These are phyloP conservation scores for Penicillium longicatenatum DNA, from an alignment of 495 filamentous ascomycete species.

Conservation along the genomic window DNA sequence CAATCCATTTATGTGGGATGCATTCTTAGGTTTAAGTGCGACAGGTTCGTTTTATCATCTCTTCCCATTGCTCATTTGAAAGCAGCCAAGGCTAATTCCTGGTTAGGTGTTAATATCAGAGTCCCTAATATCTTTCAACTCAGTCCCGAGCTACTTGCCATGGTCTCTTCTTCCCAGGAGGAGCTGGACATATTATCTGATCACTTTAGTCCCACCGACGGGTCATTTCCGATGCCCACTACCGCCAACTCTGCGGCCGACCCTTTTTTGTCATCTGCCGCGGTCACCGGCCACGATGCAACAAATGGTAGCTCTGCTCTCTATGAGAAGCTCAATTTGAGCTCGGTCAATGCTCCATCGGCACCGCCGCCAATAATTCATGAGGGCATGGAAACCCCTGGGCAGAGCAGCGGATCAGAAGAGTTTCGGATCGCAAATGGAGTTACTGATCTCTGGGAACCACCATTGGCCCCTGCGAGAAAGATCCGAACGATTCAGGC, in stretches of 20 bases:
- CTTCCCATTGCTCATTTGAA: background rate
- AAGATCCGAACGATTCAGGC: slow-evolving; percentile 61
- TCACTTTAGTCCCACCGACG: slow-evolving; percentile 36
- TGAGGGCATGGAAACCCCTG: slow-evolving; percentile 47
- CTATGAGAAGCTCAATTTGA: slow-evolving; percentile 60
- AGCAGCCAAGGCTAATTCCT: slow-evolving; percentile 19
- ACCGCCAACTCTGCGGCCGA: slow-evolving; percentile 47
- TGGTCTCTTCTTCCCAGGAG: slow-evolving; percentile 45
- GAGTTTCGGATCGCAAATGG: slow-evolving; percentile 45
- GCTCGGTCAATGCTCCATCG: slow-evolving; percentile 40
- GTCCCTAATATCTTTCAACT: slow-evolving; percentile 85
- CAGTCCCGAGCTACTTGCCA: slow-evolving; percentile 62
- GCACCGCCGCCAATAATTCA: slow-evolving; percentile 31
- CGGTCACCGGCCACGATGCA: slow-evolving; percentile 40
- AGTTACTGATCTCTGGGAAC: slow-evolving; percentile 49
- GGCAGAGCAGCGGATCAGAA: slow-evolving; percentile 46
- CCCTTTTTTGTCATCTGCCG: slow-evolving; percentile 47
- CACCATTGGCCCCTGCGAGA: slow-evolving; percentile 67
- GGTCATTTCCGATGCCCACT: slow-evolving; percentile 43
- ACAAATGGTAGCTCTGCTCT: slow-evolving; percentile 55
- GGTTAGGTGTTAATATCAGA: slow-evolving; percentile 70
- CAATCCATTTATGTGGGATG: slow-evolving; percentile 99
- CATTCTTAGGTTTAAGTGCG: slow-evolving; percentile 78
- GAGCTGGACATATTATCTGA: slow-evolving; percentile 41
- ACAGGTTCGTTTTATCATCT: slow-evolving; percentile 46